Conservation (phyloP, 208 protist species). For the Wallacemonas sp. region DNA sequence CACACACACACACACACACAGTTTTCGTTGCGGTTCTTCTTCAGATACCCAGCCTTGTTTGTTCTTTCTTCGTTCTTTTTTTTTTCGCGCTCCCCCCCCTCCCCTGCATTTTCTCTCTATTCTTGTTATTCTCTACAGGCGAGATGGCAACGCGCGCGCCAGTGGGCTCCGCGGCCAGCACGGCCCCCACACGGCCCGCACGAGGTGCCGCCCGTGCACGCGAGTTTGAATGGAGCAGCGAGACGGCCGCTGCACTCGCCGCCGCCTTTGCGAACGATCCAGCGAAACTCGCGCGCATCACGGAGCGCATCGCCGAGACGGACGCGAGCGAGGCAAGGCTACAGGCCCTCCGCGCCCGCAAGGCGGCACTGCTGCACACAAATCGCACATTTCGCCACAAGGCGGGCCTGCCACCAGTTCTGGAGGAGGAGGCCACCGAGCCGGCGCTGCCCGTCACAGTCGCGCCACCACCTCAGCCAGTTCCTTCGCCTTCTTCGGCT, state of each 20-base stretch:
- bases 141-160: neutral
- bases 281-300: conserved; percentile 16
- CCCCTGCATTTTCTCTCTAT: conserved; percentile 15
- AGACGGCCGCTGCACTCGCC: conserved; percentile 20
- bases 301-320: conserved; percentile 15
- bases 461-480: too few relatives aligned
- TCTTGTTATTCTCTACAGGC: conserved; percentile 16
- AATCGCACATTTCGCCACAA: neutral
- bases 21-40: too few relatives aligned
- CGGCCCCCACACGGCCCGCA: neutral
- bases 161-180: neutral
- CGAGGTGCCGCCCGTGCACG: neutral
- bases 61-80: conserved; percentile 14
- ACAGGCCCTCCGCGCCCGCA: neutral
- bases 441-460: neutral
- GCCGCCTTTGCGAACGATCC: conserved; percentile 16
- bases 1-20: too few relatives aligned
- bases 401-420: neutral
- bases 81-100: neutral
- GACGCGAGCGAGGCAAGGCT: neutral
- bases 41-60: too few relatives aligned
- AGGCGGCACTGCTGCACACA: neutral
- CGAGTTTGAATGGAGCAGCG: conserved; percentile 24
- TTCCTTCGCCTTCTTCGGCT: too few relatives aligned
- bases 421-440: neutral